Conservation (phyloP, 192 early-diverging fungal species). For the Backusella morwellensis region DNA sequence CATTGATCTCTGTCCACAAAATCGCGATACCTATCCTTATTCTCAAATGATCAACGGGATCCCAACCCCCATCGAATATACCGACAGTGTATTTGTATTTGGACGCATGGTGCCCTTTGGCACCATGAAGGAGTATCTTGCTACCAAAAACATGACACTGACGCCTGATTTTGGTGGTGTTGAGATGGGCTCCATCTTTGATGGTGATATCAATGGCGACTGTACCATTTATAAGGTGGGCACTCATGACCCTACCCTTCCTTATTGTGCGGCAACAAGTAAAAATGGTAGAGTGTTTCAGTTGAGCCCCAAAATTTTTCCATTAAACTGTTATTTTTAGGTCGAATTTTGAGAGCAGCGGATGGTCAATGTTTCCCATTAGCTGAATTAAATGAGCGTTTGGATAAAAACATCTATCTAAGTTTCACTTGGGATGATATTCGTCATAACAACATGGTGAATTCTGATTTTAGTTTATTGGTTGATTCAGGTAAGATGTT, state of each 20-base stretch:
- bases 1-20: slow-evolving; percentile 30
- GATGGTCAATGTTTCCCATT: slow-evolving; percentile 5
- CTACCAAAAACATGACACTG: slow-evolving; percentile 19
- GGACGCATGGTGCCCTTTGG: slow-evolving; percentile 26
- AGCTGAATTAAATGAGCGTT: not conserved
- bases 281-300: slow-evolving; percentile 24
- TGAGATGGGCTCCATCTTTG: slow-evolving; percentile 32
- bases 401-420: not conserved
- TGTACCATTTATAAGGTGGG: slow-evolving; percentile 17
- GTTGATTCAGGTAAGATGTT: slow-evolving; percentile 2
- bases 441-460: not conserved
- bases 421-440: slow-evolving; percentile 10
- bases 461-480: not conserved
- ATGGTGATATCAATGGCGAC: slow-evolving; percentile 23
- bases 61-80: not conserved
- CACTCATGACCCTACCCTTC: slow-evolving; percentile 9
- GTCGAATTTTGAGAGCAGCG: not conserved
- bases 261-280: slow-evolving; percentile 20
- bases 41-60: slow-evolving; percentile 11
- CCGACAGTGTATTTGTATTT: slow-evolving; percentile 24
- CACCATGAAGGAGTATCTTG: slow-evolving; percentile 21
- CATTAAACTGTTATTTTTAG: slow-evolving; percentile 9
- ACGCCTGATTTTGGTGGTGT: slow-evolving; percentile 27
- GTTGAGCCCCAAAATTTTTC: not conserved
- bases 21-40: slow-evolving; percentile 13